Evolutionary conservation across 2,329 filamentous ascomycete species (phyloP), one percentile per base, ranked within the genome.

Genomic region (Penicillium sp.): DNA sequence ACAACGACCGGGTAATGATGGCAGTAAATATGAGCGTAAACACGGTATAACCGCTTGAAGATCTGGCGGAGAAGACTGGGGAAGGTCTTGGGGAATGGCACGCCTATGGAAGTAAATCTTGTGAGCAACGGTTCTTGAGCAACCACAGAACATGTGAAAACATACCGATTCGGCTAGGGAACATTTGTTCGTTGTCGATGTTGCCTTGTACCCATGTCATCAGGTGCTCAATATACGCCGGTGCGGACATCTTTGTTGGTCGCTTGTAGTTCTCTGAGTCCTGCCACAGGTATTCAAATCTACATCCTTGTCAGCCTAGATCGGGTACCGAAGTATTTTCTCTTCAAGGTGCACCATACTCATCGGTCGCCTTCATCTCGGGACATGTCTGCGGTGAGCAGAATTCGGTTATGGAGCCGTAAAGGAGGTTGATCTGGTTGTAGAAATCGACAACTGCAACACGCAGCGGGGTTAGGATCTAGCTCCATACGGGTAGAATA

Each of bases 331-430:
- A n/a, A 25, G 25, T 33, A 29, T 45, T 7, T 14, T 3, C 16
- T 11, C 10, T n/a, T 16, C 37, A 16, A n/a, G 23, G 8, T 50
- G 8, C 33, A 35, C 58, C 86, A 63, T 83, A 95, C 89, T 99
- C 95, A 79, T 99, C 96, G 10, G 95, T 99, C n/a, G 95, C 95
- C 78, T 99, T 99, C 95, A 99, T 99, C 80, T 98, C 95, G 0
- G 95, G 95, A 75, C 95, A 99, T 63, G 92, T 92, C 74, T 95
- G 90, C 31, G 95, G 93, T 26, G 95, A 98, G 82, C 95, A 99
- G 78, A 99, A 99, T 74, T 99, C 95, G 59, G 95, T 99, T 73
- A 99, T 99, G 65, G 95, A 95, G 58, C 96, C 96, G 75, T 99
- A 99, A 58, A 99, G 88, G 35, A 99, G 85, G 79, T 99, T 99